phyloP scores from a whole-genome alignment of 257 asterid genomes.

The Sherardia arvensis region DNA sequence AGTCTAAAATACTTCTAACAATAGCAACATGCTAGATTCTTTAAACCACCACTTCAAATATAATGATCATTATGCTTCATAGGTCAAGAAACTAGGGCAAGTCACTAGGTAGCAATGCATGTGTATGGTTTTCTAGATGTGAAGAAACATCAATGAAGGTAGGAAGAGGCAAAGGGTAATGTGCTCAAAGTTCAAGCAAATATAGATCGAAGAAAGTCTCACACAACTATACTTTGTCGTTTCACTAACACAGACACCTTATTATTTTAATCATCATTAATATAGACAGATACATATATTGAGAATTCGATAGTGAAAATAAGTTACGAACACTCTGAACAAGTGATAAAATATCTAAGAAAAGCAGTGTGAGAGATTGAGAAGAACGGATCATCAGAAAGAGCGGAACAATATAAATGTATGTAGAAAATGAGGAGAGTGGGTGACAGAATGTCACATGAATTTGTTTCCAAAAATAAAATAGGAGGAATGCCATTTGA shows the following conservation, averaged over 20 bases:
- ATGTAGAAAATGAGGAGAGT: neutral
- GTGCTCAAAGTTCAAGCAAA: slow-evolving; percentile 4
- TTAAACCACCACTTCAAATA: neutral
- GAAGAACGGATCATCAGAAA: neutral
- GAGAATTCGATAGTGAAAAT: neutral
- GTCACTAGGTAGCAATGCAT: neutral
- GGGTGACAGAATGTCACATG: slow-evolving; percentile 22
- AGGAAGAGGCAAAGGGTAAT: neutral
- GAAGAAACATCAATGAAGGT: neutral
- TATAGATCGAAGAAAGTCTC: neutral
- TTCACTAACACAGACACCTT: no score
- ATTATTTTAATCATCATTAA: no score
- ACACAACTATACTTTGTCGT: no score
- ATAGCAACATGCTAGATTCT: neutral
- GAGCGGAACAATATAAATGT: no score
- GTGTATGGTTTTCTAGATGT: neutral
- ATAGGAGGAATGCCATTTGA: neutral
- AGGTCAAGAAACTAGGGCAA: neutral
- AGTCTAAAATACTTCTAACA: neutral
- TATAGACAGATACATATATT: no score
- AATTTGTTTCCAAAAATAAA: slow-evolving; percentile 7
- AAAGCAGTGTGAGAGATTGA: no score
- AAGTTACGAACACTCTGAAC: no score
- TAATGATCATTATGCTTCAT: neutral
- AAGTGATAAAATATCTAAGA: no score